Evolutionary conservation across 108 stramenopile species (phyloP), one percentile per base, ranked within the genome.

Genomic region (Ochromonas danica): DNA sequence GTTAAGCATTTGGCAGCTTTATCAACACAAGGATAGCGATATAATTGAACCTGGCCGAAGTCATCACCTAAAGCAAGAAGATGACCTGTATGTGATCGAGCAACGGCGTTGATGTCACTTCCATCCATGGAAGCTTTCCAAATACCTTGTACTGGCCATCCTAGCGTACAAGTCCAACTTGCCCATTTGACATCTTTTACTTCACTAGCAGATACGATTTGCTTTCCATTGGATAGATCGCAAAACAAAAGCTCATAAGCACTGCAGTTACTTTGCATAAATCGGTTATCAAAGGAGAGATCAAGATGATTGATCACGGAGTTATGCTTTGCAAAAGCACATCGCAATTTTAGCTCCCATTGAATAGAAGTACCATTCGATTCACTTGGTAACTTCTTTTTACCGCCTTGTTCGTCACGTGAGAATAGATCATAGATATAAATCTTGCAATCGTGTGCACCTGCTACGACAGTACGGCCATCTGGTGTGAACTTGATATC

Each of bases 101-200:
- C 6, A 14, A 14, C 17, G 71, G 62, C 36, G 38, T 78, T 61
- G 57, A 78, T 57, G 36, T 78, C 60, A 14, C 17, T 38, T 28
- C 72, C 72, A 25, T 83, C 75, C 25, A 79, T 42, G 28, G 40
- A 61, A 1, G 78, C 39, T 17, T 78, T 65, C 84, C 84, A 85
- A 27, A 83, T 74, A 22, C 84, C 84, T 36, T 85, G 84, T 1
- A 85, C 82, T 3, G 84, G 71, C 84, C 84, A 85, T 1, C 84
- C 84, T 62, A 85, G 80, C 17, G 82, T 80, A 40, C 84, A 85
- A 2, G 84, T 83, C 74, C 80, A 85, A 3, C 79, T 39, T 22
- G 63, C 78, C 84, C 84, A 85, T 40, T 81, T 81, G 27, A 85
- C 82, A 77, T 85, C 80, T 72, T 83, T 85, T 45, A 85, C 82